Conservation (phyloP, 495 filamentous ascomycete genomes). For the Ramalina intermedia region DNA sequence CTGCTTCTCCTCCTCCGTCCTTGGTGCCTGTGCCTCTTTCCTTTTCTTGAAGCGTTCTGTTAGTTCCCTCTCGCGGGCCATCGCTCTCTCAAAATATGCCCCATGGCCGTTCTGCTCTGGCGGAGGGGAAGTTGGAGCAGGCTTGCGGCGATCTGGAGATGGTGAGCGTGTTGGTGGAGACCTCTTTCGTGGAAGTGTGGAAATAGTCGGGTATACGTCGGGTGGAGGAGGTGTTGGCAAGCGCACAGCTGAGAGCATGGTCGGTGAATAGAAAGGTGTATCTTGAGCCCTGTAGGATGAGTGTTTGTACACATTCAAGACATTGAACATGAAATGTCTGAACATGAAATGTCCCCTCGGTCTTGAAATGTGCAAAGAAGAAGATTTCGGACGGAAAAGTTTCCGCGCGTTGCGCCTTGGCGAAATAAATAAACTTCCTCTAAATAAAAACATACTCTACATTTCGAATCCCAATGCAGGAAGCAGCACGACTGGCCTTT, state of each 20-base stretch:
- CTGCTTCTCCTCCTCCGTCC: conserved; percentile 74
- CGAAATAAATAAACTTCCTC: too few relatives aligned
- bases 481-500: too few relatives aligned
- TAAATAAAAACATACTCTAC: too few relatives aligned
- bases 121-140: conserved; percentile 25
- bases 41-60: conserved; percentile 42
- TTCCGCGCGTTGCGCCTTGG: neutral
- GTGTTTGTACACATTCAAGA: neutral
- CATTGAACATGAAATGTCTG: too few relatives aligned
- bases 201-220: conserved; percentile 29
- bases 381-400: neutral
- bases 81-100: neutral
- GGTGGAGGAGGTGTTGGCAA: conserved; percentile 51
- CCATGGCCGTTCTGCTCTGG: neutral
- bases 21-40: conserved; percentile 36
- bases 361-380: too few relatives aligned
- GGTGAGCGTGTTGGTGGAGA: conserved; percentile 49
- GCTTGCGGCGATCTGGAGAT: conserved; percentile 46
- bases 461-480: too few relatives aligned
- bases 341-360: too few relatives aligned
- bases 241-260: conserved; percentile 52
- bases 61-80: conserved; percentile 41
- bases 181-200: conserved; percentile 42
- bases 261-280: conserved; percentile 2
- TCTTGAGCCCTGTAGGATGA: neutral